Percentiles rank a stretch among this genome's conserved stretches.
phyloP scores from a whole-genome alignment of 352 stramenopile genomes.

The Phytophthora ohioensis region DNA sequence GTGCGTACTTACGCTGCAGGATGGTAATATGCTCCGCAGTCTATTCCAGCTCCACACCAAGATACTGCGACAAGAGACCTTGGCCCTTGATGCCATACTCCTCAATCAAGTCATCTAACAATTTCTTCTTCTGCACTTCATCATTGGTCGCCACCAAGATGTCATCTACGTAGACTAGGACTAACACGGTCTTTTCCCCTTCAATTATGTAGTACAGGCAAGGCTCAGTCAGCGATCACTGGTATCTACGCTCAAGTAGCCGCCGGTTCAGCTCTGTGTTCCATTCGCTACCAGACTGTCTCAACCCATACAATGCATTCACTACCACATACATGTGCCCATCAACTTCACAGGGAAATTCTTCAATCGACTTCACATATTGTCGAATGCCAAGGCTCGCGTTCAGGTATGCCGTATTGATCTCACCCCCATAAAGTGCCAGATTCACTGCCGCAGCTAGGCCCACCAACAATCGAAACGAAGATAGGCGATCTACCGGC shows the following conservation, averaged over 20 bases:
- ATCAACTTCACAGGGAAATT: slow-evolving; percentile 7
- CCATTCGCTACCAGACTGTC: slow-evolving; percentile 13
- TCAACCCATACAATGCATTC: slow-evolving; percentile 14
- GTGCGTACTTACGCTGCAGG: slow-evolving; percentile 4
- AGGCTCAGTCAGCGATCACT: slow-evolving; percentile 4
- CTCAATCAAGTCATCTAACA: slow-evolving; percentile 13
- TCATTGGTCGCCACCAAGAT: slow-evolving; percentile 4
- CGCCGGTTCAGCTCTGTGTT: slow-evolving; percentile 22
- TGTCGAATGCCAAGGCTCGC: background rate
- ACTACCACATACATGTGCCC: background rate
- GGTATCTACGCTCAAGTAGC: slow-evolving; percentile 7
- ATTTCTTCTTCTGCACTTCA: slow-evolving; percentile 2
- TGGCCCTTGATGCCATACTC: slow-evolving; percentile 17
- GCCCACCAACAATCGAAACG: slow-evolving; percentile 16
- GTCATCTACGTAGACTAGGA: slow-evolving; percentile 9
- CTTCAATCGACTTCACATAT: slow-evolving; percentile 6
- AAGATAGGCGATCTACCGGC: slow-evolving; percentile 6
- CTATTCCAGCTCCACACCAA: slow-evolving; percentile 10
- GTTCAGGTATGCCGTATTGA: slow-evolving; percentile 14
- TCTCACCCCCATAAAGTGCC: background rate
- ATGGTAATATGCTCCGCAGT: background rate
- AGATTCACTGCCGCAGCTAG: background rate
- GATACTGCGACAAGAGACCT: background rate
- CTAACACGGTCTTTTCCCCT: background rate
- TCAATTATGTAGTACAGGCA: slow-evolving; percentile 15